Base-by-base conservation (phyloP, 257 asterid genomes). In the Jasminum sambac region DNA sequence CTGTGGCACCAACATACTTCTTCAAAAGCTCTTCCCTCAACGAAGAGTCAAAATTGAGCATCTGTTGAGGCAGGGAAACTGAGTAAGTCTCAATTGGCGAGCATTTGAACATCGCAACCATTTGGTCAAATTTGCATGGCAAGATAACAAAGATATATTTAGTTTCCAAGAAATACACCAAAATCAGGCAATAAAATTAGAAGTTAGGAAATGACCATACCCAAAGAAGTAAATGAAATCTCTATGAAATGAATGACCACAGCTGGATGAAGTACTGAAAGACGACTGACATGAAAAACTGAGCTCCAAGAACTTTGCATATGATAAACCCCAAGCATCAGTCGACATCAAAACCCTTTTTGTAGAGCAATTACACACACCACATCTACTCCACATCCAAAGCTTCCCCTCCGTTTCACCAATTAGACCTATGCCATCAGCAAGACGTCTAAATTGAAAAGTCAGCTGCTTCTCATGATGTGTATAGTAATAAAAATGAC, bases 341-440 rank as follows among this genome's bases (percentile, higher is more conserved):
- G 78, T 75, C 67, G 98, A 94, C 68, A 94, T 77, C 78, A 94
- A 55, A 68, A 94, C 96, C 84, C 97, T 83, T 75, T 87, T 94
- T 6, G 98, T 90, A 44, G 90, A 79, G 69, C 77, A 70, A 77
- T 86, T 90, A 81, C 94, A 89, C 76, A 84, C 81, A 63, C 95
- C 92, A 79, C 98, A 93, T 8, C 96, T 94, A 76, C 98, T 94
- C 98, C 98, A 94, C 98, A 94, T 94, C 98, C 98, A 94, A 76
- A 94, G 91, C 88, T 89, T 89, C 78, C 96, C 89, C 65, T 89
- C 96, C 62, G 80, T 72, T 83, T 84, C 96, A 50, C 98, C 97
- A 30, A 96, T 88, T 62, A 94, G 82, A 68, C 77, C 46, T 74
- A 79, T 84, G 25, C 68, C 81, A 39, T 67, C 64, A 39, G 92